phyloP scores from a whole-genome alignment of 495 filamentous ascomycete genomes.

The Lophiostoma macrostomum region DNA sequence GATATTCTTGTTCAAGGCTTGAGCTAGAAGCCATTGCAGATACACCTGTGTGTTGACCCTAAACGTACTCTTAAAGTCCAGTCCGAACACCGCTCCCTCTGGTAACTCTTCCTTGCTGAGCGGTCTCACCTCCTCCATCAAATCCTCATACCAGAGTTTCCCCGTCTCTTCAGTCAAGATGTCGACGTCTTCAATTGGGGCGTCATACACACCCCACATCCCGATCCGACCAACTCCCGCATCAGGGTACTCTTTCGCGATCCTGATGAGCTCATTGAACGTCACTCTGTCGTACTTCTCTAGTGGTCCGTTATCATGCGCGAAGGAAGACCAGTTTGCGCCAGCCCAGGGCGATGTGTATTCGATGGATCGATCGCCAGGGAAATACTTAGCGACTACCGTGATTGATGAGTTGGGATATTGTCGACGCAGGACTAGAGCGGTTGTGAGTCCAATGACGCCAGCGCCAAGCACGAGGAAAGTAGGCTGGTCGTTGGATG shows the following conservation, averaged over 20 bases:
- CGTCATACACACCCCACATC: slow-evolving; percentile 35
- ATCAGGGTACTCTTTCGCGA: slow-evolving; percentile 13
- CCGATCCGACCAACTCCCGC: slow-evolving; percentile 24
- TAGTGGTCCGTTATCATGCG: slow-evolving; percentile 36
- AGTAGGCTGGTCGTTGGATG: too few species aligned
- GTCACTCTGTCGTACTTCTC: slow-evolving; percentile 43
- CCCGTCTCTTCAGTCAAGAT: slow-evolving; percentile 34
- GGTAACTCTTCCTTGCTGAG: slow-evolving; percentile 25
- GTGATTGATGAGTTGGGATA: slow-evolving; percentile 30
- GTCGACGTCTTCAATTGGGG: slow-evolving; percentile 29
- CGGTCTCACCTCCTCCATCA: slow-evolving; percentile 28
- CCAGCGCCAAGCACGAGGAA: slow-evolving; percentile 36
- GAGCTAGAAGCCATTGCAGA: slow-evolving; percentile 34
- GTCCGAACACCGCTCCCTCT: slow-evolving; percentile 31
- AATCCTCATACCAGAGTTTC: slow-evolving; percentile 38
- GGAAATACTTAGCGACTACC: slow-evolving; percentile 36
- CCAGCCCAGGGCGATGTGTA: slow-evolving; percentile 39
- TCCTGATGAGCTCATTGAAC: slow-evolving; percentile 37
- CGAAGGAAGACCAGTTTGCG: slow-evolving; percentile 37
- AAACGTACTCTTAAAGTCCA: slow-evolving; percentile 32
- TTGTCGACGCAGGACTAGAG: slow-evolving; percentile 27
- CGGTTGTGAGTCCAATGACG: slow-evolving; percentile 37
- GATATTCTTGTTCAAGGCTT: slow-evolving; percentile 15
- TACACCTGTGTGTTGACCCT: slow-evolving; percentile 37
- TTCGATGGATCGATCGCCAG: slow-evolving; percentile 35